A percentile compares a stretch with the other conserved stretches of the same genome.
Evolutionary conservation across 2,329 filamentous ascomycete genomes (phyloP).

Genomic region (Fonsecaea pugnacius): DNA sequence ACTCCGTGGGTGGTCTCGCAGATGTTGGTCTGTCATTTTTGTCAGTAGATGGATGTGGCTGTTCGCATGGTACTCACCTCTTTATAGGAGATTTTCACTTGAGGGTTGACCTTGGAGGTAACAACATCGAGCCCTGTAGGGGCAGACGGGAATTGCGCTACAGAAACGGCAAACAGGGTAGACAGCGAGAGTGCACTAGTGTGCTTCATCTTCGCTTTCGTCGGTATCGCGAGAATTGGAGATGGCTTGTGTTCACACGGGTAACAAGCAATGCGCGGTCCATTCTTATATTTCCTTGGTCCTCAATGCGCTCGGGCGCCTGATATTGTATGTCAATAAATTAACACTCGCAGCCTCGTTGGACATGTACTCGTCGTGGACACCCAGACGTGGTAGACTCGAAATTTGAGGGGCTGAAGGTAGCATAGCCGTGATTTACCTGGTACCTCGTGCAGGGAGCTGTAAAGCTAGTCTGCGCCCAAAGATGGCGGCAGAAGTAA

Average conservation of each 20-base stretch:
- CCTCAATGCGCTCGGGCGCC: neutral
- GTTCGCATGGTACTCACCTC: conserved; percentile 41
- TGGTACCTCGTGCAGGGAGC: neutral
- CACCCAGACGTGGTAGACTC: neutral
- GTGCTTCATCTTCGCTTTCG: conserved; percentile 4
- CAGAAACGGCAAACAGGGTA: neutral
- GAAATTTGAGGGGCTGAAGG: neutral
- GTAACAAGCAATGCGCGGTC: neutral
- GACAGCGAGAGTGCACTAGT: neutral
- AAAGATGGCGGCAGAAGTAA: neutral
- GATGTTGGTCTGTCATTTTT: conserved; percentile 47
- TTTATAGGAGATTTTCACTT: conserved; percentile 52
- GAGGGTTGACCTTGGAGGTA: conserved; percentile 21
- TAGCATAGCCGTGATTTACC: neutral
- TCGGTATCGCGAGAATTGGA: neutral
- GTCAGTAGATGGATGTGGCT: neutral
- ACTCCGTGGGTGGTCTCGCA: conserved; percentile 63
- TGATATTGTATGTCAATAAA: neutral
- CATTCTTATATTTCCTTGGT: neutral
- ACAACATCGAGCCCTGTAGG: conserved; percentile 21
- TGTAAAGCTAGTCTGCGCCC: neutral
- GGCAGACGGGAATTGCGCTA: conserved; percentile 27
- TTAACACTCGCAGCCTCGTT: neutral
- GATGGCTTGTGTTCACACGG: neutral
- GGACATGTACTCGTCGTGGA: neutral